Evolutionary conservation across 345 rosid species (phyloP), one percentile per base, ranked within the genome.

Genomic region (Litchi chinensis): DNA sequence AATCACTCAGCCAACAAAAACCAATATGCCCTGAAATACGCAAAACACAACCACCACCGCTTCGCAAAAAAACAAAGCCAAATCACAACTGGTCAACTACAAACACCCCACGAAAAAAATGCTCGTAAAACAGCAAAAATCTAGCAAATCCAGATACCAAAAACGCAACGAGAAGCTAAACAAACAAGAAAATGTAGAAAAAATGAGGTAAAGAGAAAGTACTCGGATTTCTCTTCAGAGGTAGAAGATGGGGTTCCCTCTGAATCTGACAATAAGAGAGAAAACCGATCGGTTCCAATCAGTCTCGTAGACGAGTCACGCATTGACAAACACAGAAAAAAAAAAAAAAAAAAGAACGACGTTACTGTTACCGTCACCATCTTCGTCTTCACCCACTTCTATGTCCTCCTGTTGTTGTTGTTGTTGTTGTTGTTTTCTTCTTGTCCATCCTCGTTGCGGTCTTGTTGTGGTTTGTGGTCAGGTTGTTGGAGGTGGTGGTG

Each of bases 161-260:
- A 1, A 39, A 59, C 46, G 22, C 67, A 62, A 16, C 44, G 67
- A 44, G 65, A 80, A 50, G 65, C 72, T 50, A 68, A 66, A 50
- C 13, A 54, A 15, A 21, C 24, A 68, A 24, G 11, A 26, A 74
- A 46, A 64, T 75, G 60, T 70, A 76, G 74, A 50, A 18, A 37
- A 68, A 54, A 80, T 56, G 68, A 52, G 76, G 63, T 75, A 75
- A 65, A 57, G 84, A 43, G 76, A 63, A 74, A 62, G 73, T 90
- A 95, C 98, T 90, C 93, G n/a, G 94, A 88, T 80, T 86, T 84
- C 68, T 93, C 95, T 68, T 81, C 91, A 52, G 86, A 79, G 85
- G 85, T 77, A 59, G 86, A 82, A 78, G 92, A 84, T 69, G 84
- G 78, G 82, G 86, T 87, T n/a, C 67, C 93, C 78, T 88, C 88